phyloP scores from a whole-genome alignment of 768 basidiomycete genomes.

The Imleria badia region DNA sequence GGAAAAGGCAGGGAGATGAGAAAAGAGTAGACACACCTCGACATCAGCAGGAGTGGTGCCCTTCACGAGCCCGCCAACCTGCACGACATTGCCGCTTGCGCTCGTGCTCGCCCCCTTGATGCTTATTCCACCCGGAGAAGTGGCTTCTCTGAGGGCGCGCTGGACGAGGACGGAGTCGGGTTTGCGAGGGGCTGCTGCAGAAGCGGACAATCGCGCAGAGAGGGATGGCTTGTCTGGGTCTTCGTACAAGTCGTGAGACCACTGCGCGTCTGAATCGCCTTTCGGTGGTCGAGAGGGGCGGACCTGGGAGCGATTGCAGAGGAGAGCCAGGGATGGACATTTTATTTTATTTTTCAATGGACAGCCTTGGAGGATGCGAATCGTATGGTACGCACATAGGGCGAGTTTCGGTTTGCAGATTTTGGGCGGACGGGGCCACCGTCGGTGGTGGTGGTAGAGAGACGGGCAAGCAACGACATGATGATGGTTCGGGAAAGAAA shows the following conservation, averaged over 20 bases:
- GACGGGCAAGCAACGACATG: conserved; percentile 33
- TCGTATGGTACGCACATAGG: conserved; percentile 36
- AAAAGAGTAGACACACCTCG: conserved; percentile 30
- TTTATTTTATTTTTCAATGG: conserved; percentile 22
- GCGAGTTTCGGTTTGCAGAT: conserved; percentile 31
- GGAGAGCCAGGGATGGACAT: conserved; percentile 1
- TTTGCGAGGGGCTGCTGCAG: conserved; percentile 45
- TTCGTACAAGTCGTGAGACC: conserved; percentile 74
- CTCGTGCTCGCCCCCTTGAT: conserved; percentile 68
- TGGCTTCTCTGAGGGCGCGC: conserved; percentile 65
- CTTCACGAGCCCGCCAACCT: conserved; percentile 68
- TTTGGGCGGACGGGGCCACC: conserved; percentile 33
- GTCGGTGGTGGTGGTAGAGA: conserved; percentile 27
- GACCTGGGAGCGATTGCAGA: conserved; percentile 15
- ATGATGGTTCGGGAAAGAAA: conserved; percentile 12
- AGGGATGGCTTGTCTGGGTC: conserved; percentile 54
- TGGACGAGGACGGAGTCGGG: conserved; percentile 55
- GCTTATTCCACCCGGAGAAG: conserved; percentile 41
- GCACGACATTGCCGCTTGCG: conserved; percentile 62
- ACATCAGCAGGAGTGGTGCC: conserved; percentile 86
- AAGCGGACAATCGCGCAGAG: conserved; percentile 52
- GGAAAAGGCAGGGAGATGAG: not conserved
- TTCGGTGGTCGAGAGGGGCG: conserved; percentile 56
- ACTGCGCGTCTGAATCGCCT: conserved; percentile 62
- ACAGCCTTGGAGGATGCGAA: conserved; percentile 27